phyloP scores from a whole-genome alignment of 2,329 filamentous ascomycete genomes.

The Fusarium incarnatum region DNA sequence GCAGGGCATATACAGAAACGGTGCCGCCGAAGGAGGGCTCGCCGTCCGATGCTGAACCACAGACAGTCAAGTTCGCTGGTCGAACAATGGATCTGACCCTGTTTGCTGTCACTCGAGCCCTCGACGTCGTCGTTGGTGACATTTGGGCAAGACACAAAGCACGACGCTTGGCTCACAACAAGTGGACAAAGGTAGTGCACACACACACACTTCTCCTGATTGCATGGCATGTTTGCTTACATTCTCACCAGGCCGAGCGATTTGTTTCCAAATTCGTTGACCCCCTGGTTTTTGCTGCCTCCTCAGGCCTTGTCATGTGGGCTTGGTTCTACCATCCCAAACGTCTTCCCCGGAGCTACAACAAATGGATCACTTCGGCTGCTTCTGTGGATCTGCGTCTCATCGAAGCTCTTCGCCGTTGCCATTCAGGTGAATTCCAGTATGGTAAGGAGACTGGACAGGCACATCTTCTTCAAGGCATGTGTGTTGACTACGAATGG shows the following conservation, averaged over 20 bases:
- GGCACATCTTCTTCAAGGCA: slow-evolving; percentile 72
- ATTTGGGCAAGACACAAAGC: slow-evolving; percentile 67
- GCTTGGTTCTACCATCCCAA: slow-evolving; percentile 84
- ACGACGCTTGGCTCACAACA: slow-evolving; percentile 57
- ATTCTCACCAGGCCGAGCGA: slow-evolving; percentile 47
- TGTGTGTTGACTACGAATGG: slow-evolving; percentile 78
- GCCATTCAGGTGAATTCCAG: slow-evolving; percentile 69
- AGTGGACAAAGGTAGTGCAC: slow-evolving; percentile 59
- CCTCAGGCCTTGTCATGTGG: slow-evolving; percentile 85
- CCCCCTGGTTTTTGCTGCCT: slow-evolving; percentile 76
- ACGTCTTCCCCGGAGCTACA: slow-evolving; percentile 78
- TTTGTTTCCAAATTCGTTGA: slow-evolving; percentile 62
- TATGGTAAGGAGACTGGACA: slow-evolving; percentile 82
- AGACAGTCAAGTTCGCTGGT: slow-evolving; percentile 64
- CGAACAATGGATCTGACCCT: slow-evolving; percentile 84
- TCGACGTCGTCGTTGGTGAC: slow-evolving; percentile 76
- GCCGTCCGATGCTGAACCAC: slow-evolving; percentile 43
- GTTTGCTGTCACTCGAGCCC: slow-evolving; percentile 78
- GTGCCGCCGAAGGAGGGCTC: slow-evolving; percentile 48
- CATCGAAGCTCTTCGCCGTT: slow-evolving; percentile 77
- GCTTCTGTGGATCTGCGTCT: slow-evolving; percentile 81
- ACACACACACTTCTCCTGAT: background rate
- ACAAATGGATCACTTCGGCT: slow-evolving; percentile 83
- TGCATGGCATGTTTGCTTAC: slow-evolving; percentile 24
- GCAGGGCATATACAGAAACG: slow-evolving; percentile 57